phyloP scores from a whole-genome alignment of 495 filamentous ascomycete genomes.

The Cladorrhinum samala region DNA sequence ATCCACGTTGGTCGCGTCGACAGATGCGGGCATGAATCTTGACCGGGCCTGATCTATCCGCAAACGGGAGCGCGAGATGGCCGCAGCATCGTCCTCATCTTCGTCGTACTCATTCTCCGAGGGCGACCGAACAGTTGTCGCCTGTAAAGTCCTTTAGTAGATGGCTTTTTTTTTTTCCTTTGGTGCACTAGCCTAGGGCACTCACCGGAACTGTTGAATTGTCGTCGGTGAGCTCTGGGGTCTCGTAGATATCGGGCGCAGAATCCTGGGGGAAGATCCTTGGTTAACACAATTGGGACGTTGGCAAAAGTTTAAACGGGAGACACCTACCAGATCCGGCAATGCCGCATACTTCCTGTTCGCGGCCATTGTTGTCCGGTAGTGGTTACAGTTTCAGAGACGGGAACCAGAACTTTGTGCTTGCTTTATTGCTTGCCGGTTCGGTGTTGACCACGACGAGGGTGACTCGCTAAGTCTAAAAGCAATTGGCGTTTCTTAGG shows the following conservation, averaged over 20 bases:
- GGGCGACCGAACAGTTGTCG: constrained; percentile 57
- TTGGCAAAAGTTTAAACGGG: not conserved
- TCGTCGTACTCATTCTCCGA: constrained; percentile 60
- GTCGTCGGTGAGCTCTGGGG: constrained; percentile 83
- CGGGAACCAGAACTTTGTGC: too few relatives aligned
- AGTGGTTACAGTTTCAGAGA: too few relatives aligned
- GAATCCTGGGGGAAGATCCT: constrained; percentile 53
- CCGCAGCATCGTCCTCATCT: constrained; percentile 54
- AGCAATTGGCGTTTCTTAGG: too few relatives aligned
- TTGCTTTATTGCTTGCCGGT: too few relatives aligned
- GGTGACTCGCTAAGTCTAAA: too few relatives aligned
- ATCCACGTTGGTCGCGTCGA: constrained; percentile 69
- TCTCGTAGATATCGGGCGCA: constrained; percentile 92
- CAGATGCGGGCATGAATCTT: constrained; percentile 65
- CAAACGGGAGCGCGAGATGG: constrained; percentile 67
- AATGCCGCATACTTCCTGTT: constrained; percentile 75
- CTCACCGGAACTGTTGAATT: constrained; percentile 72
- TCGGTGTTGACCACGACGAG: too few relatives aligned
- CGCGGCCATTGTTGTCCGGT: constrained; percentile 38
- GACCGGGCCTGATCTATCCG: constrained; percentile 72
- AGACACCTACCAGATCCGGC: constrained; percentile 64
- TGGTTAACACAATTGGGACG: constrained; percentile 4
- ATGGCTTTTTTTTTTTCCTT: constrained; percentile 10
- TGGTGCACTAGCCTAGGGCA: constrained; percentile 6
- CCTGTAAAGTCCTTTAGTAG: constrained; percentile 37